Percentiles rank a stretch among this genome's conserved stretches.
phyloP scores from a whole-genome alignment of 1,284 basidiomycete genomes.

The Golubevia sp. region DNA sequence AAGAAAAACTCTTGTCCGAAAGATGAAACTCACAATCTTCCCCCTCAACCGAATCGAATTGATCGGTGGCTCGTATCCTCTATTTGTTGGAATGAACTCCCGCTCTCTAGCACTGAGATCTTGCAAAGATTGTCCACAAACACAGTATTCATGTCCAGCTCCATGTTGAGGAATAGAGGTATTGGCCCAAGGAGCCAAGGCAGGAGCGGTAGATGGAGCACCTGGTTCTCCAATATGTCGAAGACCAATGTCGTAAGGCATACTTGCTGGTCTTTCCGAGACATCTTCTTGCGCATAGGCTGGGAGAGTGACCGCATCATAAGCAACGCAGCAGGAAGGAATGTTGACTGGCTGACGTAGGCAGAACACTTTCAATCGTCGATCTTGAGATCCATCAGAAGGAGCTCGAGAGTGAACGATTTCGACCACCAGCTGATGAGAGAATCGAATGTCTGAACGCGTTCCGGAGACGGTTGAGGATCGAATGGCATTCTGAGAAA shows the following conservation, averaged over 20 bases:
- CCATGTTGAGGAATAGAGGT: slow-evolving; percentile 35
- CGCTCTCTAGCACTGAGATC: slow-evolving; percentile 46
- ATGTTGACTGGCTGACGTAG: slow-evolving; percentile 50
- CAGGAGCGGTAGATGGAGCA: slow-evolving; percentile 15
- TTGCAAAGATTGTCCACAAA: slow-evolving; percentile 55
- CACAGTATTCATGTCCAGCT: slow-evolving; percentile 48
- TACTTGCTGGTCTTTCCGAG: slow-evolving; percentile 13
- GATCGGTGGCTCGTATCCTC: too few species aligned
- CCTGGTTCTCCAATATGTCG: slow-evolving; percentile 1
- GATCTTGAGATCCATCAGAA: slow-evolving; percentile 16
- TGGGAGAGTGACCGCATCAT: slow-evolving; percentile 54
- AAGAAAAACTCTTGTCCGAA: too few species aligned
- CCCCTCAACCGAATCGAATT: too few species aligned
- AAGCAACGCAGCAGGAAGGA: slow-evolving; percentile 58
- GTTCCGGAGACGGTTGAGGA: slow-evolving; percentile 46
- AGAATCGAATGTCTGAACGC: slow-evolving; percentile 44
- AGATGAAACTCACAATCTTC: too few species aligned
- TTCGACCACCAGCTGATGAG: slow-evolving; percentile 54
- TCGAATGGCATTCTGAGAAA: slow-evolving; percentile 36
- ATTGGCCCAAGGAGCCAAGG: slow-evolving; percentile 11
- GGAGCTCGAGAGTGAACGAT: slow-evolving; percentile 47
- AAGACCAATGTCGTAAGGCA: slow-evolving; percentile 21
- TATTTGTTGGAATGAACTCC: slow-evolving; percentile 33
- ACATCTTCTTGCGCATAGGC: slow-evolving; percentile 39
- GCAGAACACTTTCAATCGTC: slow-evolving; percentile 56